Percentiles rank a stretch among this genome's conserved stretches.
These are phyloP conservation scores for Omphalotus olearius DNA, from an alignment of 1,284 basidiomycete genomes.

Conservation along the genomic window DNA sequence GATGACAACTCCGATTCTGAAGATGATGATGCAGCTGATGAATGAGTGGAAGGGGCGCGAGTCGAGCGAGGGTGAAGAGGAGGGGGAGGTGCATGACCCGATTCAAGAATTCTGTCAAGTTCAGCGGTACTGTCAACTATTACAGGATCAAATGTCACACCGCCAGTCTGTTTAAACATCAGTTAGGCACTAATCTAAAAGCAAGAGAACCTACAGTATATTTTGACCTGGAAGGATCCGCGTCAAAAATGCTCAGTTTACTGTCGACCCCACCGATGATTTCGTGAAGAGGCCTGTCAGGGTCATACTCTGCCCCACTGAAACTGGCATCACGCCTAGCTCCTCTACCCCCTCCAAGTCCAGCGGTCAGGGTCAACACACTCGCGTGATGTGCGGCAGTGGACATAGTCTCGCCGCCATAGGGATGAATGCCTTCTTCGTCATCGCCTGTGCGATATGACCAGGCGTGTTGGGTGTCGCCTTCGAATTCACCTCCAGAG, in stretches of 20 bases:
- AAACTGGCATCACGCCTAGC: conserved; percentile 48
- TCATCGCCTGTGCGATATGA: conserved; percentile 62
- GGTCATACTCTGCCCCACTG: conserved; percentile 82
- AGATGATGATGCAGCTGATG: conserved; percentile 39
- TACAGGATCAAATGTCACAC: conserved; percentile 44
- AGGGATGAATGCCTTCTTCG: conserved; percentile 60
- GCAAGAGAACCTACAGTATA: conserved; percentile 29
- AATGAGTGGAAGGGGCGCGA: conserved; percentile 36
- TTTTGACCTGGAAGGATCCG: conserved; percentile 46
- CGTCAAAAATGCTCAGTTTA: conserved; percentile 47
- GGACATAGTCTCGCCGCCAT: conserved; percentile 65
- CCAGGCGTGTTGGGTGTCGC: conserved; percentile 55
- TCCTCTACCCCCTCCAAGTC: conserved; percentile 51
- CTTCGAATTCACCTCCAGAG: conserved; percentile 50
- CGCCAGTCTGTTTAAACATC: conserved; percentile 14
- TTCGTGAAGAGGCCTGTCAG: conserved; percentile 74
- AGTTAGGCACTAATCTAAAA: conserved; percentile 3
- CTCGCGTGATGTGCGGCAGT: conserved; percentile 86
- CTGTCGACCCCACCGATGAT: conserved; percentile 59
- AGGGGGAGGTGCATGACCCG: conserved; percentile 38
- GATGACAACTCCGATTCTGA: conserved; percentile 30
- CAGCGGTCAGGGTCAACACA: conserved; percentile 80
- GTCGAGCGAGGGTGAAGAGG: conserved; percentile 24
- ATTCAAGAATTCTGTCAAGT: conserved; percentile 57
- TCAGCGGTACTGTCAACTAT: conserved; percentile 59